Base-by-base conservation (phyloP, 495 filamentous ascomycete species). In the Aspergillus steynii region DNA sequence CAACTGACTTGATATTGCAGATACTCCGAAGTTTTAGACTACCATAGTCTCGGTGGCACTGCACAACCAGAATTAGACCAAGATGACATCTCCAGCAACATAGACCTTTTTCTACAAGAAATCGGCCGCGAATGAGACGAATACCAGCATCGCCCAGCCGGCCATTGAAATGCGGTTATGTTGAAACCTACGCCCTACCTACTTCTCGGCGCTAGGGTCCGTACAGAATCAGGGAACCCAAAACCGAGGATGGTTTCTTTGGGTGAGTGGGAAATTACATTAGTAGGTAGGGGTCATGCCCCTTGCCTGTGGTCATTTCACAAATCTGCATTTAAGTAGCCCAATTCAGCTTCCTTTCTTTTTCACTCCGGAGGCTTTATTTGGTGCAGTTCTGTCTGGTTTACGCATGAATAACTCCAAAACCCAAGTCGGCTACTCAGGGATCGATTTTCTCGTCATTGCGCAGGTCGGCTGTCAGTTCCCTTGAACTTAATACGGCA, bases 11-110 rank as follows among this genome's bases (percentile, higher is more conserved):
- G 25, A 50, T 7, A 10, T n/a, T 59, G 48, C 73, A 98, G 95
- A 91, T 99, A 99, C 82, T 96, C 93, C 53, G 95, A 99, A 74
- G 98, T 99, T 69, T 86, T 99, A 65, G 95, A 99, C 72, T 99
- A 96, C 74, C 96, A 98, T 78, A 96, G 97, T 46, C 20, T 47
- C 5, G 54, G 26, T 27, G 14, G 15, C 4, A 34, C 4, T 29
- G 27, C 51, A 0, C 26, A 53, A 53, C 27, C 27, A 7, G 29
- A 29, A 29, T 10, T 31, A n/a, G 28, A n/a, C 26, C 15, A n/a
- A 32, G 28, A 50, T 12, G 49, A 50, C 49, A n/a, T 53, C 2
- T 27, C 51, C 28, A 29, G 29, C 29, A 53, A 29, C 29, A n/a
- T 28, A 29, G 51, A 53, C 51, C 29, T 53, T 14, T 27, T 53